A percentile compares a stretch with the other conserved stretches of the same genome.
Conservation (phyloP, 2,329 filamentous ascomycete species). For the Fusarium sp. region DNA sequence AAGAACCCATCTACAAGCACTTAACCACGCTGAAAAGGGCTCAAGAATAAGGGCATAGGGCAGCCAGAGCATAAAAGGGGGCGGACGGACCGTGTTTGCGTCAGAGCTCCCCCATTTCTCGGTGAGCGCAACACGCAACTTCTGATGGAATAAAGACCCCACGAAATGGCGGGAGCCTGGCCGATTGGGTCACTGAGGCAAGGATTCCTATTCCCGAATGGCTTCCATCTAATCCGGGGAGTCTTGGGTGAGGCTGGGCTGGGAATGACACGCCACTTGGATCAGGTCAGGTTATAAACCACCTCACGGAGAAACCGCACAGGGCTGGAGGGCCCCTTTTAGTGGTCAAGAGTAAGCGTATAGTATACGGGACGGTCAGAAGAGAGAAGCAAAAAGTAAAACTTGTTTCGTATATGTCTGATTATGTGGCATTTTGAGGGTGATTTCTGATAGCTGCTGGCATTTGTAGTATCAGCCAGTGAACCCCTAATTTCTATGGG, state of each 20-base stretch:
- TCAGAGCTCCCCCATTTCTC: conserved; percentile 27
- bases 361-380: background rate
- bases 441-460: background rate
- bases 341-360: background rate
- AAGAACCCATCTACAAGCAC: conserved; percentile 7
- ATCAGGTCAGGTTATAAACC: conserved; percentile 44
- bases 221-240: conserved; percentile 16
- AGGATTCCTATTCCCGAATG: conserved; percentile 7
- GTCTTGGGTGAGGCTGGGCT: conserved; percentile 7
- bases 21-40: background rate
- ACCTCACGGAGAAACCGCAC: conserved; percentile 44
- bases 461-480: background rate
- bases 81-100: conserved; percentile 34
- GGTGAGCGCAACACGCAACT: conserved; percentile 39
- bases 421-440: conserved; percentile 13
- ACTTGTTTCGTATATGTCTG: background rate
- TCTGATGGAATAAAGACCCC: conserved; percentile 8
- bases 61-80: conserved; percentile 29
- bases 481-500: background rate
- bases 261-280: conserved; percentile 44
- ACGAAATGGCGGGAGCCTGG: conserved; percentile 35
- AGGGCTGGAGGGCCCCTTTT: conserved; percentile 1
- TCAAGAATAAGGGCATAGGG: background rate
- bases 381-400: background rate
- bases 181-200: conserved; percentile 31